Evolutionary conservation across 2,329 filamentous ascomycete species (phyloP), one percentile per base, ranked within the genome.

Genomic region (Exophiala dermatitidis): DNA sequence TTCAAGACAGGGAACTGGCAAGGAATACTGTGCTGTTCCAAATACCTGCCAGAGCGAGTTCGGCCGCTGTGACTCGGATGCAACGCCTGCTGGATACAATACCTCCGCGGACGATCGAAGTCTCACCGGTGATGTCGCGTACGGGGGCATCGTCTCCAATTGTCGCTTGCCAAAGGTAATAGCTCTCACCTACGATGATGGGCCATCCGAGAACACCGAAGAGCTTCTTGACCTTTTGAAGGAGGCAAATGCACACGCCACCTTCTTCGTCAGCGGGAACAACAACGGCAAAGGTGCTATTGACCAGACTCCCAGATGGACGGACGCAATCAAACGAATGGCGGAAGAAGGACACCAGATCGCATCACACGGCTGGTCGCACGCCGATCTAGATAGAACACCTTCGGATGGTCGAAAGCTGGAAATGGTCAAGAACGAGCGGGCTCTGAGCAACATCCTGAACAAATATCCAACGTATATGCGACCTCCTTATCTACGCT

Each of bases 151-250:
- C 33, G 65, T 72, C 53, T 62, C 62, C 31, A 62, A 63, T 34
- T 75, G 74, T 59, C 65, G 62, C 37, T 71, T 72, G n/a, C 71
- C 75, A 2, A 80, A 82, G 48, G 79, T 79, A 7, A 75, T 86
- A 61, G 83, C 83, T 12, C 66, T 86, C 51, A 86, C 83, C 0
- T 86, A 79, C 60, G 83, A 86, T 60, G 83, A 86, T 64, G 83
- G 83, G 1, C 83, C 83, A 26, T 79, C 78, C 58, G 67, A 74
- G 19, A 84, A 81, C 66, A 86, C 83, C 1, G 68, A 69, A 38
- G 77, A 82, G 56, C 74, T 86, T 8, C 72, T 86, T 8, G 78
- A 85, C 62, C 72, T 83, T 50, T 73, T 86, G 43, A 74, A 75
- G 54, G 72, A 69, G 29, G 82, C 84, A 63, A 71, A 76, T 30